phyloP scores from a whole-genome alignment of 345 rosid species.

The Lumnitzera racemosa region DNA sequence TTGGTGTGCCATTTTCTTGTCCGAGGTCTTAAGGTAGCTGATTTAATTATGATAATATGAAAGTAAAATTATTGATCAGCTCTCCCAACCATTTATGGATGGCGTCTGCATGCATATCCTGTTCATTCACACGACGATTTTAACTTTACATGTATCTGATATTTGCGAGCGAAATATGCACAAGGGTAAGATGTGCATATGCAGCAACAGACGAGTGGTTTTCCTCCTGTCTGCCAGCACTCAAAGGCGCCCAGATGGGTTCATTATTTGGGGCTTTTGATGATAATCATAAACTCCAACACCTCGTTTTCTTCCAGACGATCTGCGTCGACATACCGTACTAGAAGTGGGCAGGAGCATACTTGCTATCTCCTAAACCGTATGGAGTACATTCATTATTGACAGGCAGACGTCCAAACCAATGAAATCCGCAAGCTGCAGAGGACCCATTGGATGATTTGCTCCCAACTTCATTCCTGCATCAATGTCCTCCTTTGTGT shows the following conservation, averaged over 20 bases:
- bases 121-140: too few species aligned
- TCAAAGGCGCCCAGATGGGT: constrained; percentile 45
- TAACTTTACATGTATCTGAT: too few species aligned
- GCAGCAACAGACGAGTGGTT: too few species aligned
- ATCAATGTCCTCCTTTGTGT: constrained; percentile 87
- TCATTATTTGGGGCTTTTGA: constrained; percentile 14
- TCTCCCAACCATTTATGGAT: too few species aligned
- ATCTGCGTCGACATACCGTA: constrained; percentile 83
- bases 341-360: constrained; percentile 83
- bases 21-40: too few species aligned
- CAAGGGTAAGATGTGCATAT: too few species aligned
- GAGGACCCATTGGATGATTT: constrained; percentile 87
- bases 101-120: too few species aligned
- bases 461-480: constrained; percentile 84
- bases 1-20: too few species aligned
- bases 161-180: too few species aligned
- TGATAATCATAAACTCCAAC: constrained; percentile 70
- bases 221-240: background rate
- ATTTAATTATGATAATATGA: too few species aligned
- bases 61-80: too few species aligned
- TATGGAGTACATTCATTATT: constrained; percentile 64
- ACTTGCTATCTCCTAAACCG: constrained; percentile 66
- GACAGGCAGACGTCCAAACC: constrained; percentile 81
- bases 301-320: constrained; percentile 67
- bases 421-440: constrained; percentile 77